phyloP scores from a whole-genome alignment of 345 rosid genomes.

The Atalantia buxifolia region DNA sequence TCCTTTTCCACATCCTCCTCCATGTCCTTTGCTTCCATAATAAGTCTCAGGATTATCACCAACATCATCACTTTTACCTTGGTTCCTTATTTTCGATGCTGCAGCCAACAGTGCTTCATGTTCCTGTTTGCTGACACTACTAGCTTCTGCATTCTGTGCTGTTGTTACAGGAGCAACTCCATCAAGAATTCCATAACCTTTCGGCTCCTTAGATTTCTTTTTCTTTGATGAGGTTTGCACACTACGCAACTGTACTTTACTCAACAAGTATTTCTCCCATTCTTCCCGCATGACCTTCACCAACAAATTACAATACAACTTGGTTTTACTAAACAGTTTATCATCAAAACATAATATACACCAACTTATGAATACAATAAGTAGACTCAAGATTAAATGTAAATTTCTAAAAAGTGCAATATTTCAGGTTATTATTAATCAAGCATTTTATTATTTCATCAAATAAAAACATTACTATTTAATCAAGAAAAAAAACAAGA shows the following conservation, averaged over 20 bases:
- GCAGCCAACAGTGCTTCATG: conserved; percentile 71
- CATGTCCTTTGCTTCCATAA: conserved; percentile 25
- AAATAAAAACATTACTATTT: not conserved
- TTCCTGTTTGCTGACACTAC: conserved; percentile 74
- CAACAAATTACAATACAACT: conserved; percentile 3
- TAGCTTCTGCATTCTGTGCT: conserved; percentile 60
- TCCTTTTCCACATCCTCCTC: conserved; percentile 45
- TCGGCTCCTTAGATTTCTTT: conserved; percentile 71
- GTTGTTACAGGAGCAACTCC: conserved; percentile 71
- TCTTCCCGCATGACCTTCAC: conserved; percentile 85
- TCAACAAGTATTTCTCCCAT: conserved; percentile 88
- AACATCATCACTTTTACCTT: conserved; percentile 31
- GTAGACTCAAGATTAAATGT: not conserved
- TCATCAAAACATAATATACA: not conserved
- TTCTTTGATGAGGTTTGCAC: conserved; percentile 58
- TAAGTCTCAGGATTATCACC: conserved; percentile 39
- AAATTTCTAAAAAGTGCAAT: not conserved
- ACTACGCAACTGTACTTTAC: conserved; percentile 73
- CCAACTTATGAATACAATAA: not conserved
- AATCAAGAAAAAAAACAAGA: not conserved
- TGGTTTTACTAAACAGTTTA: conserved; percentile 1
- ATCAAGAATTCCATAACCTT: conserved; percentile 95
- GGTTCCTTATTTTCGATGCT: conserved; percentile 63
- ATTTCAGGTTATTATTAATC: not conserved
- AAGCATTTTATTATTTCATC: not conserved